Evolutionary conservation across 345 rosid genomes (phyloP).

Genomic region (Laguncularia racemosa): DNA sequence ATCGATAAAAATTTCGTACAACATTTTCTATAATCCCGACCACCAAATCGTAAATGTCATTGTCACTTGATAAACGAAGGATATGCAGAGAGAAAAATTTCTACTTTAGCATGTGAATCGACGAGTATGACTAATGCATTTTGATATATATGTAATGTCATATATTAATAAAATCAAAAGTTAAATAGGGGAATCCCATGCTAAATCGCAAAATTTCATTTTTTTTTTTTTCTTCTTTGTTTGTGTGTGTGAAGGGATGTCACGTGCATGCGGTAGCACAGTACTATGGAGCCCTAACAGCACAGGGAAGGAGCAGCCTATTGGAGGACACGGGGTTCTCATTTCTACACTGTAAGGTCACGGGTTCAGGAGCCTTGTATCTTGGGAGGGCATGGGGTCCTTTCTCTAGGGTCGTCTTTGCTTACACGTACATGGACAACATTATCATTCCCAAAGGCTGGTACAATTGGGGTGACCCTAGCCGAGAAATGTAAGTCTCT

Average conservation of each 20-base stretch:
- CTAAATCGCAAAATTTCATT: too few species aligned
- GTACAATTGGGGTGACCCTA: constrained; percentile 96
- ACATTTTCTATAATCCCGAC: too few species aligned
- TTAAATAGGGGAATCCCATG: too few species aligned
- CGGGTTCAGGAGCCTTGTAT: constrained; percentile 91
- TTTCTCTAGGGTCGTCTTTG: constrained; percentile 91
- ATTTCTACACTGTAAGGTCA: constrained; percentile 84
- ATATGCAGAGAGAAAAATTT: too few species aligned
- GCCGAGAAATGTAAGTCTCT: constrained; percentile 62
- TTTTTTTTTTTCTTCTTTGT: too few species aligned
- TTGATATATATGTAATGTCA: too few species aligned
- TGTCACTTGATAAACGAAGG: too few species aligned
- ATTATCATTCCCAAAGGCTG: constrained; percentile 93
- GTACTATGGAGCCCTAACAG: constrained; percentile 63
- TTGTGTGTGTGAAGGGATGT: constrained; percentile 43
- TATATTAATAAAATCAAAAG: too few species aligned
- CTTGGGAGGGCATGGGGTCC: constrained; percentile 99
- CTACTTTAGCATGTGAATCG: too few species aligned
- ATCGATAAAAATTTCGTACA: too few species aligned
- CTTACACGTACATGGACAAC: constrained; percentile 92
- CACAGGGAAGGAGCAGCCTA: constrained; percentile 67
- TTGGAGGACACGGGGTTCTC: constrained; percentile 98
- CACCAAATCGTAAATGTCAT: too few species aligned
- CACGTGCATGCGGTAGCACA: constrained; percentile 86
- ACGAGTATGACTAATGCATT: too few species aligned